Evolutionary conservation across 2,329 filamentous ascomycete genomes (phyloP).

Genomic region (Sordariomycetes sp.): DNA sequence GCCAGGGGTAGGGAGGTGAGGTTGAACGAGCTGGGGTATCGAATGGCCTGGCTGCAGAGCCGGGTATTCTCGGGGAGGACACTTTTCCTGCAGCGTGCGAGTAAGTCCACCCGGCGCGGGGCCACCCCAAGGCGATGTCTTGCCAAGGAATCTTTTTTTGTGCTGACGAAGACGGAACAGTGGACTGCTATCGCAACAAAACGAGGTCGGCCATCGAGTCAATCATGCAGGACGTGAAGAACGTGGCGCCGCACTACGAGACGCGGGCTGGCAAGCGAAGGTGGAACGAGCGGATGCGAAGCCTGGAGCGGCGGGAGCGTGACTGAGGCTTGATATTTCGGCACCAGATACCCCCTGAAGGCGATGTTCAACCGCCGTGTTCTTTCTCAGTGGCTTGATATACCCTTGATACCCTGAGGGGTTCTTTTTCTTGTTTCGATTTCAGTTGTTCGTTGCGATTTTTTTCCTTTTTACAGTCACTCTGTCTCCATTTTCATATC

Average conservation of each 20-base stretch:
- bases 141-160: not conserved
- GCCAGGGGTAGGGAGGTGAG: constrained; percentile 75
- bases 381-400: not conserved
- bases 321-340: not conserved
- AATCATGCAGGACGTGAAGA: constrained; percentile 62
- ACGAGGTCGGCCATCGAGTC: constrained; percentile 73
- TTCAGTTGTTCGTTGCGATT: not conserved
- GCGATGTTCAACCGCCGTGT: too few species aligned
- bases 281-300: constrained; percentile 50
- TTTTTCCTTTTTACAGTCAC: not conserved
- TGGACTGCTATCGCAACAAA: constrained; percentile 91
- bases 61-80: constrained; percentile 79
- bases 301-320: constrained; percentile 16
- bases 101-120: constrained; percentile 46
- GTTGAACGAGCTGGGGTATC: constrained; percentile 84
- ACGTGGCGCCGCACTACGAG: constrained; percentile 77
- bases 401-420: not conserved
- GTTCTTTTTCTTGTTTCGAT: not conserved
- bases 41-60: constrained; percentile 95
- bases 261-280: constrained; percentile 75
- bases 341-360: not conserved
- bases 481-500: not conserved
- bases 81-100: constrained; percentile 79
- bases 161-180: constrained; percentile 30
- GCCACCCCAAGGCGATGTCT: not conserved